A percentile compares a stretch with the other conserved stretches of the same genome.
Evolutionary conservation across 495 filamentous ascomycete species (phyloP).

Genomic region (Immersiella caudata): DNA sequence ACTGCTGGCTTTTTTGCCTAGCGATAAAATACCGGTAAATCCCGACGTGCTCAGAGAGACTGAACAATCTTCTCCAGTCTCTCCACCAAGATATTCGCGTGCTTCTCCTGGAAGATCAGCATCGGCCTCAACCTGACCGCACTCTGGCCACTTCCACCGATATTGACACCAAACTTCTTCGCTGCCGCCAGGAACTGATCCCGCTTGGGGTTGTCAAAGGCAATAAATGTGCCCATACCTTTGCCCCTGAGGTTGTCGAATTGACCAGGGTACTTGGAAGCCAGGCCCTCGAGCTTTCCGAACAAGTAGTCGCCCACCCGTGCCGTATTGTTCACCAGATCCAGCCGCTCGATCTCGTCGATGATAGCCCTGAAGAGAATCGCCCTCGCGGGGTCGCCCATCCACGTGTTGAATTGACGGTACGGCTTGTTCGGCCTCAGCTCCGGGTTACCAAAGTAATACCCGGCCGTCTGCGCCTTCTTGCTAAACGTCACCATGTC

Average conservation of each 20-base stretch:
- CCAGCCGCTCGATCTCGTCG: conserved; percentile 79
- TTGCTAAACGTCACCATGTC: conserved; percentile 99
- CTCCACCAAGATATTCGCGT: conserved; percentile 65
- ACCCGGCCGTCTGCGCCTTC: conserved; percentile 98
- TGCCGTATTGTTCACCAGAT: conserved; percentile 81
- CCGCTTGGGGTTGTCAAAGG: conserved; percentile 85
- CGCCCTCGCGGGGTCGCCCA: conserved; percentile 92
- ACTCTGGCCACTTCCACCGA: conserved; percentile 80
- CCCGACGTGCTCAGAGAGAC: conserved; percentile 29
- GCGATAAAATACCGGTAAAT: conserved; percentile 1
- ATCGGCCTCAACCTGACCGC: conserved; percentile 91
- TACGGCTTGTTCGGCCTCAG: conserved; percentile 98
- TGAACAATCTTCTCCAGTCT: conserved; percentile 75
- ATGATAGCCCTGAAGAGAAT: conserved; percentile 92
- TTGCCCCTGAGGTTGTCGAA: conserved; percentile 91
- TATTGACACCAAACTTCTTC: conserved; percentile 86
- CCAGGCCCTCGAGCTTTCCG: conserved; percentile 66
- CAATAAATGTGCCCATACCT: conserved; percentile 95
- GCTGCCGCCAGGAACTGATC: conserved; percentile 82
- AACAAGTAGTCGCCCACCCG: conserved; percentile 84
- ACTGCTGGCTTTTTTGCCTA: background rate
- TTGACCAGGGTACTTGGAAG: conserved; percentile 75
- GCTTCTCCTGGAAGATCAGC: conserved; percentile 93
- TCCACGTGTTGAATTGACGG: conserved; percentile 99
- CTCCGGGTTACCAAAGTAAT: conserved; percentile 87